Evolutionary conservation across 2,329 filamentous ascomycete species (phyloP).

Genomic region (Calonectria hawksworthii): DNA sequence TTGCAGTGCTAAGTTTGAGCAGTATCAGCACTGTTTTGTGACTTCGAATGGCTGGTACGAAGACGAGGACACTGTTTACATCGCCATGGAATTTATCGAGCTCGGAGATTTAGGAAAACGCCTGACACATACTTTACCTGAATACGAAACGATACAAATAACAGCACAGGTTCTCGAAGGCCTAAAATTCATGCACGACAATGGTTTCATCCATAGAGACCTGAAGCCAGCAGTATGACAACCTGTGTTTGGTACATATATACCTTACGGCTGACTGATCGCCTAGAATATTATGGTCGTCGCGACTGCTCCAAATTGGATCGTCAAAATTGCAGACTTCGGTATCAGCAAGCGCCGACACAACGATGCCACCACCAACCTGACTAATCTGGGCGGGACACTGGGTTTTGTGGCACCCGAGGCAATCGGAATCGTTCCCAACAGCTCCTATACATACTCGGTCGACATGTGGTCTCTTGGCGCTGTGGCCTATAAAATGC

Average conservation of each 20-base stretch:
- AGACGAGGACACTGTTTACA: background rate
- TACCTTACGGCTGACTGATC: background rate
- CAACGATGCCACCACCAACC: background rate
- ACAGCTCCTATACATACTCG: background rate
- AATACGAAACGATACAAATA: background rate
- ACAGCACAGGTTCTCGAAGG: slow-evolving; percentile 1
- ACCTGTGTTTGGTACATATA: background rate
- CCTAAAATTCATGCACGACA: slow-evolving; percentile 2
- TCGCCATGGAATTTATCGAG: slow-evolving; percentile 11
- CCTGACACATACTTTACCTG: background rate
- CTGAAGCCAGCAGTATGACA: slow-evolving; percentile 1
- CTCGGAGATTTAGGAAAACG: background rate
- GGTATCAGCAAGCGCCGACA: slow-evolving; percentile 21
- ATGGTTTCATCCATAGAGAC: slow-evolving; percentile 19
- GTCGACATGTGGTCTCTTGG: slow-evolving; percentile 1
- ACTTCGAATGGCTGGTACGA: slow-evolving; percentile 17
- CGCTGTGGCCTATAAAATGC: background rate
- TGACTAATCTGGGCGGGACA: background rate
- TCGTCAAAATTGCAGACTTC: slow-evolving; percentile 12
- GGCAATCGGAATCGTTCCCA: background rate
- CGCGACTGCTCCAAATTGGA: background rate
- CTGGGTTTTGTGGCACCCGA: background rate
- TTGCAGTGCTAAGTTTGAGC: background rate
- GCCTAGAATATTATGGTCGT: slow-evolving; percentile 14
- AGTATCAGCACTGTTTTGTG: slow-evolving; percentile 17